Evolutionary conservation across 2,329 filamentous ascomycete genomes (phyloP).

Genomic region (Cordyceps cateniannulata): DNA sequence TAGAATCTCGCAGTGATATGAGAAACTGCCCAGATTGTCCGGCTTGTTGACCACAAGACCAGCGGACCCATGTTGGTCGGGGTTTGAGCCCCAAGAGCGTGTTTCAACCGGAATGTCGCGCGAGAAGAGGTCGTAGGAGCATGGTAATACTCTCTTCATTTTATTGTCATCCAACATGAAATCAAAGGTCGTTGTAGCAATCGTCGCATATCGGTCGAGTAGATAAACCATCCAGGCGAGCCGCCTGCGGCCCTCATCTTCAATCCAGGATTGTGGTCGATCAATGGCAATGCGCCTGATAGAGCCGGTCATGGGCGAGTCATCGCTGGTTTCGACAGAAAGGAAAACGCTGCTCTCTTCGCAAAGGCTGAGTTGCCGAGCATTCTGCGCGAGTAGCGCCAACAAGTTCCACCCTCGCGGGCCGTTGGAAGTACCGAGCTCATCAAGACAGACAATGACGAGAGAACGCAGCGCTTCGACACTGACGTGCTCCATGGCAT

Average conservation of each 20-base stretch:
- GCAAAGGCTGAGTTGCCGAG: slow-evolving; percentile 32
- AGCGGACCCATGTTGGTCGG: slow-evolving; percentile 20
- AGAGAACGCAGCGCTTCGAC: slow-evolving; percentile 33
- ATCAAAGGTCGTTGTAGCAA: slow-evolving; percentile 34
- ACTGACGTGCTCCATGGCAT: slow-evolving; percentile 35
- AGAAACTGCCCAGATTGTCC: slow-evolving; percentile 39
- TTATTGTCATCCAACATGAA: slow-evolving; percentile 34
- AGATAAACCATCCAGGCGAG: slow-evolving; percentile 41
- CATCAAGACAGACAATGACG: slow-evolving; percentile 35
- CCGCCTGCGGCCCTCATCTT: slow-evolving; percentile 36
- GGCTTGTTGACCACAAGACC: slow-evolving; percentile 29
- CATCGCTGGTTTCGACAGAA: slow-evolving; percentile 23
- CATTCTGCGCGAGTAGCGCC: slow-evolving; percentile 31
- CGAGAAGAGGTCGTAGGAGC: slow-evolving; percentile 39
- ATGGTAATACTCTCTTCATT: slow-evolving; percentile 35
- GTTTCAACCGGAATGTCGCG: slow-evolving; percentile 38
- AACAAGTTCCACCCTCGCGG: slow-evolving; percentile 37
- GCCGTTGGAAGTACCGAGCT: slow-evolving; percentile 36
- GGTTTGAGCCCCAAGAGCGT: slow-evolving; percentile 22
- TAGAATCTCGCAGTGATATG: slow-evolving; percentile 39
- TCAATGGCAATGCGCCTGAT: slow-evolving; percentile 28
- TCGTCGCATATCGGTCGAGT: slow-evolving; percentile 37
- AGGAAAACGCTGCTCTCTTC: slow-evolving; percentile 34
- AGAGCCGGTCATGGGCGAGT: slow-evolving; percentile 28
- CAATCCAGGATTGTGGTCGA: slow-evolving; percentile 36